Base-by-base conservation (phyloP, 805 yeast species). In the Tetrapisispora fleetii region DNA sequence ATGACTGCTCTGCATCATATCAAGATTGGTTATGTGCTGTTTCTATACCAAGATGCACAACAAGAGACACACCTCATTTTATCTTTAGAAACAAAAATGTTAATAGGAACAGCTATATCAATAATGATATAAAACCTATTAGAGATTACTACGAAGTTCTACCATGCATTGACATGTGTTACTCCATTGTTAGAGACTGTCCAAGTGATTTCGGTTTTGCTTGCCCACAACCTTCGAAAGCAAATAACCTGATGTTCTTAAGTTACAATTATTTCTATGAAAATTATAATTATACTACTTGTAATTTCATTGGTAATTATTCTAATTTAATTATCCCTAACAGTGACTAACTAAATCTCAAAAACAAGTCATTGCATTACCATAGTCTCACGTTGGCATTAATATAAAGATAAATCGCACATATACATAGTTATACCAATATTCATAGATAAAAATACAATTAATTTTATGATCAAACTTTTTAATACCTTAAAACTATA, bases 11-110 rank as follows among this genome's bases (percentile, higher is more conserved):
- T 1, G 54, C 62, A 1, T 74, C 90, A 1, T 91, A 91, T 63
- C 80, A 78, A 57, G 74, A 81, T 57, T 91, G 99, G 99, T 73
- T 93, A 18, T 91, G 99, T 67, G 74, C 95, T 0, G 87, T 88
- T 4, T 72, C 88, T 0, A 85, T 91, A 6, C 98, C 98, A 0
- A 71, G 97, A 30, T 91, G 99, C 58, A 73, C 86, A 1, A 80
- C 83, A 14, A 53, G 62, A 14, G 60, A 75, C 7, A 51, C 67
- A 9, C 56, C 72, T 0, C 77, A 76, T 7, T 81, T 75, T 60
- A 62, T 65, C 19, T 49, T 56, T 27, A 70, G 95, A 33, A 63
- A 67, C 3, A 68, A 68, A 5, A 73, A 73, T 16, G 63, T 70
- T 4, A 81, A 85, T 11, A 73, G 99, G 52, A 85, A 77, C 56